Conservation (phyloP, 148 eudicot species). For the Camellia japonica region DNA sequence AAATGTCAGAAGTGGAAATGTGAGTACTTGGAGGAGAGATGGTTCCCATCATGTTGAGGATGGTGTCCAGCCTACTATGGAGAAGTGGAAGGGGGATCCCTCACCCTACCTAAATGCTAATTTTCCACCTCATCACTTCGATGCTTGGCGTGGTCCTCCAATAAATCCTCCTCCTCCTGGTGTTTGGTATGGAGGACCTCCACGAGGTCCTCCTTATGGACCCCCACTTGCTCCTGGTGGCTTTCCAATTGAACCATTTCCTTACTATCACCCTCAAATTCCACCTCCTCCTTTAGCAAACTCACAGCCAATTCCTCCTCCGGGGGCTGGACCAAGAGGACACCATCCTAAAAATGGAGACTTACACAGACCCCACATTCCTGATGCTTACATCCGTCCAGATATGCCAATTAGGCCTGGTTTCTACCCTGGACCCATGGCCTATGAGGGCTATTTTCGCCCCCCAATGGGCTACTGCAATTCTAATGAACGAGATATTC, state of each 20-base stretch:
- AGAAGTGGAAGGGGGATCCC: slow-evolving; percentile 80
- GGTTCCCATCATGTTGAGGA: slow-evolving; percentile 47
- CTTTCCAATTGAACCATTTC: slow-evolving; percentile 80
- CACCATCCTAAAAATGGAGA: slow-evolving; percentile 74
- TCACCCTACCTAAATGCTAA: slow-evolving; percentile 58
- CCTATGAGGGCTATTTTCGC: slow-evolving; percentile 76
- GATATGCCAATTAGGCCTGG: slow-evolving; percentile 82
- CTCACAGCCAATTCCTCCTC: slow-evolving; percentile 62
- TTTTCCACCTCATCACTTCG: slow-evolving; percentile 68
- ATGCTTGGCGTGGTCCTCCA: slow-evolving; percentile 86
- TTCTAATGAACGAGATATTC: slow-evolving; percentile 70
- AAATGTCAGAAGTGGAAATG: slow-evolving; percentile 37
- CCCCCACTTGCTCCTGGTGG: slow-evolving; percentile 68
- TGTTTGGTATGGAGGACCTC: slow-evolving; percentile 90
- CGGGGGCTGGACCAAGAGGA: slow-evolving; percentile 68
- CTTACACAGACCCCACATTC: slow-evolving; percentile 61
- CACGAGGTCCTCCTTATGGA: slow-evolving; percentile 69
- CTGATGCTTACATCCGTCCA: slow-evolving; percentile 72
- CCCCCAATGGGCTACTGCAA: slow-evolving; percentile 78
- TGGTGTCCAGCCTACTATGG: slow-evolving; percentile 51
- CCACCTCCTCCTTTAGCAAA: slow-evolving; percentile 56
- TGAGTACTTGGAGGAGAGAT: slow-evolving; percentile 58
- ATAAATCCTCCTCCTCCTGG: slow-evolving; percentile 54
- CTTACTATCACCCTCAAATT: slow-evolving; percentile 72
- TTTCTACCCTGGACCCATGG: slow-evolving; percentile 70